Base-by-base conservation (phyloP, 2,329 filamentous ascomycete genomes). In the Hymenoscyphus fraxineus region DNA sequence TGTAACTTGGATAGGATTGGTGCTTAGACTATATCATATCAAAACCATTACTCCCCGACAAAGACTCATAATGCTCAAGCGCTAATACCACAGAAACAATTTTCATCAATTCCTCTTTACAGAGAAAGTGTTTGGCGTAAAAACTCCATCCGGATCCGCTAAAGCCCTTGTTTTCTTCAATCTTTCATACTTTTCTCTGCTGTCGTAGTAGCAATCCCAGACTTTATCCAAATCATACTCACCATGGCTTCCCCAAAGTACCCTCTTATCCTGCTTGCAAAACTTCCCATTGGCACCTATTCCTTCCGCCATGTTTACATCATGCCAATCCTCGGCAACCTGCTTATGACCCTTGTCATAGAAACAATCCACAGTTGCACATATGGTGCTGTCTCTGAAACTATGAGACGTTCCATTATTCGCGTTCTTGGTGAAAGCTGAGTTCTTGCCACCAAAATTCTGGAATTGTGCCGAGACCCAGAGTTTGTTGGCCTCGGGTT, bases 321-420 rank as follows among this genome's bases (percentile, higher is more conserved):
- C 71, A 68, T 81, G 78, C 79, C 79, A 82, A 19, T 76, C 73
- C 32, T 76, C 67, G 2, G 80, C 80, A 1, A 70, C 74, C 3
- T 69, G 62, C 61, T 76, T 77, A 7, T 71, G 67, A 1, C 73
- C 71, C 2, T 70, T 67, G 12, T 74, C 73, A 56, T 82, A 77
- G 68, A 82, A 83, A 61, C 78, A 80, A 63, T 83, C 81, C 19
- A 81, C 73, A 0, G 73, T 76, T 41, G 73, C 73, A 6, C 73
- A 70, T 6, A 81, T 68, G 3, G 75, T 79, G 0, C 78, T 77
- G 68, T 82, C 80, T 59, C 81, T 75, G 78, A 79, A 82, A 70
- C 78, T 81, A 67, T 78, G 82, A 0, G 80, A 74, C 0, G 80
- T 82, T 7, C 80, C 80, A 59, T 82, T 82, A 55, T 73, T 71